Evolutionary conservation across 2,329 filamentous ascomycete species (phyloP).

Genomic region (Capronia coronata): DNA sequence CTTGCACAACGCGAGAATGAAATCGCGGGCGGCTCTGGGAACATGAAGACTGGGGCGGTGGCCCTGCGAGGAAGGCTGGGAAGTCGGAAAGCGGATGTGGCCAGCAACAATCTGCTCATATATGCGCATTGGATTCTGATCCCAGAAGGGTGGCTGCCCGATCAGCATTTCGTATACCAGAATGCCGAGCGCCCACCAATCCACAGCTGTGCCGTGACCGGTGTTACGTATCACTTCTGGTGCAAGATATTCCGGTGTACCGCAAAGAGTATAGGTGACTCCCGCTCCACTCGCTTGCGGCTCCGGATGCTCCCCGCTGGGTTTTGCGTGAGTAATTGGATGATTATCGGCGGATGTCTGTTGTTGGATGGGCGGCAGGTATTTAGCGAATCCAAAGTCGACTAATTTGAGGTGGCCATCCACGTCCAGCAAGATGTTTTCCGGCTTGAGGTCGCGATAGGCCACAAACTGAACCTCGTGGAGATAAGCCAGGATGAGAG

Average conservation of each 20-base stretch:
- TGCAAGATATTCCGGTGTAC: conserved; percentile 61
- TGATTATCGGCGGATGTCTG: conserved; percentile 10
- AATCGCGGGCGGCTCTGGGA: conserved; percentile 48
- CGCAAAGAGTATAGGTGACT: conserved; percentile 58
- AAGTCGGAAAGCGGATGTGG: conserved; percentile 53
- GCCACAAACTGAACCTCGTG: conserved; percentile 59
- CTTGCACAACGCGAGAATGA: conserved; percentile 57
- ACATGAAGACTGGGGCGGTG: conserved; percentile 26
- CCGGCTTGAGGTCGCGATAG: conserved; percentile 62
- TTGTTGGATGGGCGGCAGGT: conserved; percentile 39
- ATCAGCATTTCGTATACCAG: conserved; percentile 62
- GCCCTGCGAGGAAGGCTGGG: conserved; percentile 44
- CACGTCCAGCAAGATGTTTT: conserved; percentile 61
- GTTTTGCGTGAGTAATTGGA: conserved; percentile 4
- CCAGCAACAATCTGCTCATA: conserved; percentile 63
- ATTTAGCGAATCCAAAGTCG: conserved; percentile 63
- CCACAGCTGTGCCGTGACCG: conserved; percentile 59
- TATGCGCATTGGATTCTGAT: conserved; percentile 63
- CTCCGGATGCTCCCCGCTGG: conserved; percentile 14
- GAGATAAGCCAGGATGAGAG: conserved; percentile 58
- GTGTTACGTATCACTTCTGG: conserved; percentile 62
- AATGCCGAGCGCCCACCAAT: conserved; percentile 65
- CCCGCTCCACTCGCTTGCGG: conserved; percentile 22
- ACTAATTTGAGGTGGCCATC: conserved; percentile 61
- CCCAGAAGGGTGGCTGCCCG: conserved; percentile 63